Evolutionary conservation across 495 filamentous ascomycete species (phyloP).

Genomic region (Cercophora newfieldiana): DNA sequence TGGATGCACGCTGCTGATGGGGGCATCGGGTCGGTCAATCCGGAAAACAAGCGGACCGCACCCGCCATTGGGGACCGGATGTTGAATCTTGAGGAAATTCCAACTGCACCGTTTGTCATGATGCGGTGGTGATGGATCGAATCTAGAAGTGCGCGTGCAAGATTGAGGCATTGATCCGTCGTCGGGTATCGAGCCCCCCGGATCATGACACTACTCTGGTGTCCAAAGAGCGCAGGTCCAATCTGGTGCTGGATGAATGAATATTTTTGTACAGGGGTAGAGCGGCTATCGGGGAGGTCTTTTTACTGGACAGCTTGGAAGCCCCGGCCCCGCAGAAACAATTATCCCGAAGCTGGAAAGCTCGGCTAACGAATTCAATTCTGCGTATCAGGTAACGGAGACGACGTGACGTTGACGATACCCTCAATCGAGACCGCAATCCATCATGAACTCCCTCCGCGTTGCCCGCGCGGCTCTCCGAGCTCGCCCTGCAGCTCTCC

Average conservation of each 20-base stretch:
- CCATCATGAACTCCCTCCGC: slow-evolving; percentile 87
- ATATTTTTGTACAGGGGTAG: not conserved
- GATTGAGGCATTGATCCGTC: no score
- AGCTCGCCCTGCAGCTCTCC: slow-evolving; percentile 68
- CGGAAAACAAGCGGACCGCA: not conserved
- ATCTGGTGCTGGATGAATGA: no score
- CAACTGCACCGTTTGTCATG: no score
- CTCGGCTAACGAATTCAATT: slow-evolving; percentile 39
- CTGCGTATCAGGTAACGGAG: slow-evolving; percentile 35
- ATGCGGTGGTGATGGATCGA: no score
- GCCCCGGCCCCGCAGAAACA: slow-evolving; percentile 25
- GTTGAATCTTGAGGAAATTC: no score
- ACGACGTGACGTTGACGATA: slow-evolving; percentile 35
- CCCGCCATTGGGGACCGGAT: no score
- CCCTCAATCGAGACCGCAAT: slow-evolving; percentile 52
- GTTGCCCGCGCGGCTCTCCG: slow-evolving; percentile 84
- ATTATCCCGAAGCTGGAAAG: slow-evolving; percentile 31
- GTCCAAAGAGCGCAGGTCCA: no score
- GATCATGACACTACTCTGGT: no score
- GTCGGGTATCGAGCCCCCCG: no score
- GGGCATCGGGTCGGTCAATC: not conserved
- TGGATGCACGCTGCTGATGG: not conserved
- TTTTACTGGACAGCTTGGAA: not conserved
- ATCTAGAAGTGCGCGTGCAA: no score
- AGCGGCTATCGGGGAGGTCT: not conserved